Base-by-base conservation (phyloP, 148 eudicot genomes). In the Polygonum maritimum region DNA sequence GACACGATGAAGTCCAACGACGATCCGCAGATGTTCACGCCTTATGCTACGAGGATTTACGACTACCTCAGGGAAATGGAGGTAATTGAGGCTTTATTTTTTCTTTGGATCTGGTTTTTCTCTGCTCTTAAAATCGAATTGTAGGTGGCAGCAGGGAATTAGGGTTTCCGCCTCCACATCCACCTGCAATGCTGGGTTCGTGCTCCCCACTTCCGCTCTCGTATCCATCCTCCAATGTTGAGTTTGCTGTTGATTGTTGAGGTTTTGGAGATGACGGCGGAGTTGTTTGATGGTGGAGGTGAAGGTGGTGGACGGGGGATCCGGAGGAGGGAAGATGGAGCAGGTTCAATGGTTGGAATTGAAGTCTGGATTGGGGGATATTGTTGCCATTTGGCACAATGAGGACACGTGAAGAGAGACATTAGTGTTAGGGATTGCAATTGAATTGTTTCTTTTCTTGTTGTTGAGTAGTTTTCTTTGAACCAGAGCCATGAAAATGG, bases 61-160 rank as follows among this genome's bases (percentile, higher is more conserved):
- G 83, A 79, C 2, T 95, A 95, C 69, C 91, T 95, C 39, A 85
- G 82, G 5, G 75, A 82, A n/a, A 86, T 92, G 97, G 99, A 95
- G 97, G 99, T 95, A 58, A 47, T 74, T 40, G 35, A 21, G 14
- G n/a, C n/a, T n/a, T n/a, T n/a, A n/a, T n/a, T n/a, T n/a, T n/a
- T 39, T 15, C 44, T 16, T 44, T 71, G 48, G 22, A 71, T 71
- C 22, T 21, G 12, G 21, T 16, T 40, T 47, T 16, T 39, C 3
- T 19, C n/a, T n/a, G n/a, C n/a, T n/a, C n/a, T n/a, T n/a, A n/a
- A n/a, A n/a, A n/a, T n/a, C n/a, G n/a, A n/a, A n/a, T n/a, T n/a
- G n/a, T n/a, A n/a, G n/a, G n/a, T n/a, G n/a, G n/a, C n/a, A n/a
- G n/a, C n/a, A n/a, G n/a, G n/a, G n/a, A n/a, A n/a, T n/a, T n/a